Conservation (phyloP, 2,329 filamentous ascomycete genomes). For the Colletotrichum ledebouriae region DNA sequence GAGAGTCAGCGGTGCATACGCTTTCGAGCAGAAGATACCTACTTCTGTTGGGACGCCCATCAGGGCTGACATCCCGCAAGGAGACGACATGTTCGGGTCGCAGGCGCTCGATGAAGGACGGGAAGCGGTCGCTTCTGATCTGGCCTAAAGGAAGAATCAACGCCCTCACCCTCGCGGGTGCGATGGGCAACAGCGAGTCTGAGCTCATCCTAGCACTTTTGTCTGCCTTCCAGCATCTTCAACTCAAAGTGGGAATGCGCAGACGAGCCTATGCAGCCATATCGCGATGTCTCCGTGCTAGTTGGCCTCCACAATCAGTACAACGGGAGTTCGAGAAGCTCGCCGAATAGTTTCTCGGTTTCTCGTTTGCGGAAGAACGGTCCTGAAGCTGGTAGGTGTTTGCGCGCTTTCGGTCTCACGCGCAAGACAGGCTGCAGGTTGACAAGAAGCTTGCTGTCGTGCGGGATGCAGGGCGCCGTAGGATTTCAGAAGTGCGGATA, state of each 20-base stretch:
- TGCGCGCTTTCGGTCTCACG: conserved; percentile 6
- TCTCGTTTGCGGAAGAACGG: not conserved
- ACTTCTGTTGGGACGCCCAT: conserved; percentile 89
- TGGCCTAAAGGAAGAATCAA: conserved; percentile 88
- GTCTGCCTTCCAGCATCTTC: conserved; percentile 43
- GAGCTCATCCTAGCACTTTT: conserved; percentile 79
- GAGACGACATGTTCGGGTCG: conserved; percentile 85
- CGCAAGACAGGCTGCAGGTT: conserved; percentile 28
- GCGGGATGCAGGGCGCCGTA: conserved; percentile 16
- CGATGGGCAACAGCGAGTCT: conserved; percentile 90
- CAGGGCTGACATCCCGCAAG: conserved; percentile 87
- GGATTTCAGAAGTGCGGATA: conserved; percentile 14
- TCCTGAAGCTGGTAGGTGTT: not conserved
- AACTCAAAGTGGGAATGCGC: conserved; percentile 22
- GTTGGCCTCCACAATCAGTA: conserved; percentile 8
- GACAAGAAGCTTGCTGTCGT: conserved; percentile 20
- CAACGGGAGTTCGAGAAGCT: conserved; percentile 27
- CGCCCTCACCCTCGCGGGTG: conserved; percentile 90
- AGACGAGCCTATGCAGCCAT: conserved; percentile 37
- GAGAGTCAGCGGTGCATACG: conserved; percentile 17
- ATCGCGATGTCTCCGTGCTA: conserved; percentile 30
- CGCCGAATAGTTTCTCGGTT: conserved; percentile 1
- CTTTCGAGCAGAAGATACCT: conserved; percentile 51
- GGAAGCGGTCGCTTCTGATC: conserved; percentile 86
- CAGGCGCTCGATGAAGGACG: conserved; percentile 82